Conservation (phyloP, 1,284 basidiomycete species). For the Sphaerobolus stellatus region DNA sequence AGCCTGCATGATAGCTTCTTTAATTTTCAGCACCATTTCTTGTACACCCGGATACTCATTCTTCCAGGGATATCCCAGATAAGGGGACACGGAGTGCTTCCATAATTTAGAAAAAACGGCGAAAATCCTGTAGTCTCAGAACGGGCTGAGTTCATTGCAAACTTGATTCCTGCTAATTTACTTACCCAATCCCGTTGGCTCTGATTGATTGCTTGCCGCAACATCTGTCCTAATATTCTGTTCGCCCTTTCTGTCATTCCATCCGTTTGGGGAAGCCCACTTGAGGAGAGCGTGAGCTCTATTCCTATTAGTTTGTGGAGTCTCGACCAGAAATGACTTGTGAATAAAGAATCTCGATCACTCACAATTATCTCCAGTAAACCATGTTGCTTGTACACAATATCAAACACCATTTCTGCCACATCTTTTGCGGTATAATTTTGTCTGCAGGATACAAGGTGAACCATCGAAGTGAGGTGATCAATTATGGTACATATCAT, state of each 20-base stretch:
- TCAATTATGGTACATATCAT: slow-evolving; percentile 38
- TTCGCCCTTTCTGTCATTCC: slow-evolving; percentile 42
- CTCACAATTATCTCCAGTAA: slow-evolving; percentile 39
- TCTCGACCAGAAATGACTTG: slow-evolving; percentile 42
- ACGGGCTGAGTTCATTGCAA: slow-evolving; percentile 32
- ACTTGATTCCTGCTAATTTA: slow-evolving; percentile 37
- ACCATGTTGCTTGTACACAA: slow-evolving; percentile 40
- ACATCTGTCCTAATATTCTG: slow-evolving; percentile 38
- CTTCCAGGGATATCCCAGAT: slow-evolving; percentile 23
- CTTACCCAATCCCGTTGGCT: slow-evolving; percentile 41
- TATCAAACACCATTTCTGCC: slow-evolving; percentile 40
- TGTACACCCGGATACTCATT: slow-evolving; percentile 26
- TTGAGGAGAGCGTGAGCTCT: slow-evolving; percentile 39
- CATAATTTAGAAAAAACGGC: slow-evolving; percentile 33
- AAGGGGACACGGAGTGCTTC: slow-evolving; percentile 27
- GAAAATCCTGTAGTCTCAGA: slow-evolving; percentile 26
- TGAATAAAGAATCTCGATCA: slow-evolving; percentile 43
- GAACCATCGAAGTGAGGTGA: slow-evolving; percentile 35
- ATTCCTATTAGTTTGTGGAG: slow-evolving; percentile 35
- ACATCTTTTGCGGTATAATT: slow-evolving; percentile 36
- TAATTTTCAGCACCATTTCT: slow-evolving; percentile 25
- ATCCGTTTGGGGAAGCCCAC: slow-evolving; percentile 47
- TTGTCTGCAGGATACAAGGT: slow-evolving; percentile 31
- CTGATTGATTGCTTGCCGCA: slow-evolving; percentile 30
- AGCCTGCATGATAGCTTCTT: slow-evolving; percentile 27